A percentile compares a stretch with the other conserved stretches of the same genome.
Conservation (phyloP, 768 basidiomycete genomes). For the Coprinopsis sp. region DNA sequence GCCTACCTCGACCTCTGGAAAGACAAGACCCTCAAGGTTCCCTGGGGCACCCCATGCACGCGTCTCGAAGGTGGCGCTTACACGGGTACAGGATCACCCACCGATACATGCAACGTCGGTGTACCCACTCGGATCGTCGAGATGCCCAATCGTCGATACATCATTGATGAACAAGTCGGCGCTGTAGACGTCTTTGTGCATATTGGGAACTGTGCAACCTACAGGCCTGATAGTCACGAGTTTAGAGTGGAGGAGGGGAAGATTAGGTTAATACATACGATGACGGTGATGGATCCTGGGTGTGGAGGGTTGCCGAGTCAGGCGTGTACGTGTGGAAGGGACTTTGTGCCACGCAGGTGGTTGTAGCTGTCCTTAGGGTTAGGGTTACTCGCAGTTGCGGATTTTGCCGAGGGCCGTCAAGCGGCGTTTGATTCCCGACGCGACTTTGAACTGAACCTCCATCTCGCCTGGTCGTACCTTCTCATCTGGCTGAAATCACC, state of each 20-base stretch:
- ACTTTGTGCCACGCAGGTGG: constrained; percentile 3
- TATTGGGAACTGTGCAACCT: background rate
- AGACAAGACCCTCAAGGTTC: background rate
- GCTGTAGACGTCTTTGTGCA: background rate
- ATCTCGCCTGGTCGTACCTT: too few species aligned
- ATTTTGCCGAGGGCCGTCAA: too few species aligned
- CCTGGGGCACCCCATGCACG: background rate
- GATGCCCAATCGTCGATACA: background rate
- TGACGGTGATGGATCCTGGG: background rate
- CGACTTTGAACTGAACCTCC: too few species aligned
- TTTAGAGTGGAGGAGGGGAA: constrained; percentile 1
- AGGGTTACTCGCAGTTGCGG: too few species aligned
- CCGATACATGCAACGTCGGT: background rate
- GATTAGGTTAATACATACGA: background rate
- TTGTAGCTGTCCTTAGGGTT: too few species aligned
- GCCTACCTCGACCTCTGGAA: background rate
- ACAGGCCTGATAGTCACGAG: background rate
- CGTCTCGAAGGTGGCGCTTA: background rate
- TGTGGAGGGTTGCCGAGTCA: constrained; percentile 8
- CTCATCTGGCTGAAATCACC: too few species aligned
- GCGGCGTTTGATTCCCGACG: too few species aligned
- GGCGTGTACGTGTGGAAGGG: constrained; percentile 6
- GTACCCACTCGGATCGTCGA: background rate
- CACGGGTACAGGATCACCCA: background rate
- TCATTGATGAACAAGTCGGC: background rate